Base-by-base conservation (phyloP, 805 yeast genomes). In the Suhomyces pyralidae region DNA sequence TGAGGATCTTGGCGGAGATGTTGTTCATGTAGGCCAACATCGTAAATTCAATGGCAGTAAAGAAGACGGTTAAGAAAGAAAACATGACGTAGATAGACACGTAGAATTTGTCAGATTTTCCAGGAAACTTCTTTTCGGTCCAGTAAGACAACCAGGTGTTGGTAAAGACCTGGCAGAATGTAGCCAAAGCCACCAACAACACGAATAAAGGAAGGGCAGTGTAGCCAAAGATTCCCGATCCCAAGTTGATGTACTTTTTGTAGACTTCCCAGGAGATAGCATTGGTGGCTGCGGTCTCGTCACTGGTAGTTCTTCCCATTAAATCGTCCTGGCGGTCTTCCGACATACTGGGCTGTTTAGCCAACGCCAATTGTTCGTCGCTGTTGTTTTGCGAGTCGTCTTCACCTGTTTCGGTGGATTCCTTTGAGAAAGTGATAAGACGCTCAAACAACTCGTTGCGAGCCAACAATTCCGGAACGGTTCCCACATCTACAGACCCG, bases 391-490 rank as follows among this genome's bases (percentile, higher is more conserved):
- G n/a, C 6, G 22, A 24, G 15, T 17, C 36, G 20, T 64, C 64
- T 17, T 71, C 67, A 51, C 74, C 57, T 15, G 47, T 49, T 66
- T 66, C 54, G 14, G 53, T 53, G 15, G 52, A 49, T 12, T 65
- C 69, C 32, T 58, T 52, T 52, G 77, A 70, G 58, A 69, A 81
- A 43, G 80, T 77, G 70, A 85, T 74, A 59, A 86, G 71, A 12
- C 77, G 73, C 19, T 68, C 69, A 61, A 88, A 85, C 7, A 74
- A 77, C 2, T 60, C 48, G 56, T 80, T 84, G 52, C 70, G 62
- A 6, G 42, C 47, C 17, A 55, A 55, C 51, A 75, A 67, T 50
- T 73, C 72, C 4, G 61, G 55, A 20, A 66, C 57, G 1, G 69
- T 60, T n/a, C 78, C 78, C 36, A 66, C 68, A 51, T 75, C 78